A percentile compares a stretch with the other conserved stretches of the same genome.
Evolutionary conservation across 495 filamentous ascomycete genomes (phyloP).

Genomic region (Penicillium pancosmium): DNA sequence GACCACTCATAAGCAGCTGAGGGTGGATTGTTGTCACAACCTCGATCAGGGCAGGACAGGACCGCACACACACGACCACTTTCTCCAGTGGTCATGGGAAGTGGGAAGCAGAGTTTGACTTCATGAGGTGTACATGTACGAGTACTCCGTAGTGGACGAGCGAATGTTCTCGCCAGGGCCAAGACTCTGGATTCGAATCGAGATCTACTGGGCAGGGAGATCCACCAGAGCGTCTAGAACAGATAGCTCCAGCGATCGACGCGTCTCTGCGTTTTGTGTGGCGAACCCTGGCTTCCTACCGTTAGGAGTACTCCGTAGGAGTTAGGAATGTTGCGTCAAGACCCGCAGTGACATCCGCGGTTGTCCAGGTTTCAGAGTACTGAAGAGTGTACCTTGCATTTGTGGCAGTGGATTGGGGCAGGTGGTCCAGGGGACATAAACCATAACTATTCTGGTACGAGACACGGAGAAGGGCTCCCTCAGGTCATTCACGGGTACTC

Average conservation of each 20-base stretch:
- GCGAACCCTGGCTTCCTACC: background rate
- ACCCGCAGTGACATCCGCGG: constrained; percentile 1
- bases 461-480: background rate
- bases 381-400: constrained; percentile 3
- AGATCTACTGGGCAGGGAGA: background rate
- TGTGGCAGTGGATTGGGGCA: too few relatives aligned
- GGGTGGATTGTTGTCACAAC: constrained; percentile 4
- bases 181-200: constrained; percentile 1
- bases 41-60: too few relatives aligned
- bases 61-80: too few relatives aligned
- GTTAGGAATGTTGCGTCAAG: background rate
- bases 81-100: too few relatives aligned
- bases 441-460: too few relatives aligned
- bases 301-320: background rate
- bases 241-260: background rate
- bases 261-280: background rate
- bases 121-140: background rate
- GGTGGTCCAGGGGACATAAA: too few relatives aligned
- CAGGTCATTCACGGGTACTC: background rate
- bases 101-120: background rate
- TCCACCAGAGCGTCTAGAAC: constrained; percentile 9
- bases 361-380: constrained; percentile 6
- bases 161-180: constrained; percentile 2
- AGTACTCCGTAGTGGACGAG: background rate
- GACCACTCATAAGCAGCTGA: constrained; percentile 5